These are phyloP conservation scores for Cryptococcus sp. DNA, from an alignment of 1,284 basidiomycete genomes.

Conservation along the genomic window DNA sequence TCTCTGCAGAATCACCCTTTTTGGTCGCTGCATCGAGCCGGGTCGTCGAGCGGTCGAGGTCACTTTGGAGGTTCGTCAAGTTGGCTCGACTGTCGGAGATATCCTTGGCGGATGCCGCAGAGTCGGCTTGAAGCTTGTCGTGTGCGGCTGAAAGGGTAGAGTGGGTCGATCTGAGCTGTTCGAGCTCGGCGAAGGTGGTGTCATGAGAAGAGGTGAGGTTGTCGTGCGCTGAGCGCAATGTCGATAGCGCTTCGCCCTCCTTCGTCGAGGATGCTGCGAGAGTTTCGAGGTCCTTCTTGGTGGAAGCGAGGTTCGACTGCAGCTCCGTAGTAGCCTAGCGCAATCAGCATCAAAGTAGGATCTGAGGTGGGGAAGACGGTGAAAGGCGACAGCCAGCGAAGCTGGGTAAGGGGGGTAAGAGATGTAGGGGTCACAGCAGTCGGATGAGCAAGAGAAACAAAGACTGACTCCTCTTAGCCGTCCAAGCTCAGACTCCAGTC, in stretches of 20 bases:
- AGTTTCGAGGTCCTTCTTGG: constrained; percentile 16
- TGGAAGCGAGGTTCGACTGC: constrained; percentile 10
- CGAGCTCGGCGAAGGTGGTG: constrained; percentile 7
- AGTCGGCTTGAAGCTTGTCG: constrained; percentile 9
- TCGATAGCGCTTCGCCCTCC: constrained; percentile 5
- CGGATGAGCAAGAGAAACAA: too few species aligned
- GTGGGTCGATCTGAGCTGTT: constrained; percentile 14
- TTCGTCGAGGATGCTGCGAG: constrained; percentile 8
- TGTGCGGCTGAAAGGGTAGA: constrained; percentile 15
- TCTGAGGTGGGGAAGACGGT: too few species aligned
- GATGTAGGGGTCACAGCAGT: too few species aligned
- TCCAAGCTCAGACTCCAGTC: constrained; percentile 41
- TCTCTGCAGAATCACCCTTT: constrained; percentile 37
- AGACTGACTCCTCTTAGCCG: constrained; percentile 39
- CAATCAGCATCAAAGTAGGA: too few species aligned
- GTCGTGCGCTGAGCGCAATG: constrained; percentile 20
- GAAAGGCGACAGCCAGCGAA: too few species aligned
- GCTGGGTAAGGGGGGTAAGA: too few species aligned
- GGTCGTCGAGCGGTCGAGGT: constrained; percentile 20
- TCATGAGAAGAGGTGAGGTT: constrained; percentile 14
- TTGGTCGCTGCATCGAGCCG: constrained; percentile 24
- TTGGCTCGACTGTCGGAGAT: constrained; percentile 13
- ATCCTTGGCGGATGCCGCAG: constrained; percentile 5
- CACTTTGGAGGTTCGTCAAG: constrained; percentile 10
- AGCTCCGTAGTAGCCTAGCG: constrained; percentile 1